Percentiles rank a stretch among this genome's conserved stretches.
These are phyloP conservation scores for Prototheca wickerhamii DNA, from an alignment of 163 green algal species.

Conservation along the genomic window DNA sequence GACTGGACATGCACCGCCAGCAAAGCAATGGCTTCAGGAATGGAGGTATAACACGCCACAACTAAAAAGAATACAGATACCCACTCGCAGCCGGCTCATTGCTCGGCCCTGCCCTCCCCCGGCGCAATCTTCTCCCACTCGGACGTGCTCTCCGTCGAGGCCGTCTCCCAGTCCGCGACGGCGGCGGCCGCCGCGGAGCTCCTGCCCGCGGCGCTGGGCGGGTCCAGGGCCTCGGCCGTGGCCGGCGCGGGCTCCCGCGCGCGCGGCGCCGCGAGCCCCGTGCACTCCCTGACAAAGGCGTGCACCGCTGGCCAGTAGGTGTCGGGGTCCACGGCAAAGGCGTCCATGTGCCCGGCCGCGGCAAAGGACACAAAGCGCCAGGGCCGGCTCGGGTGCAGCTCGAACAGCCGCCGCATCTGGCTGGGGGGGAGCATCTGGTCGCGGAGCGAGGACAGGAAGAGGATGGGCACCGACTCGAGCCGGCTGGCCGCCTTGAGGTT, in stretches of 20 bases:
- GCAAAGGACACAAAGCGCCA: constrained; percentile 17
- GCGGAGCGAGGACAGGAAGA: constrained; percentile 66
- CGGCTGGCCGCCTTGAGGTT: constrained; percentile 38
- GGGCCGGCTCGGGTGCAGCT: constrained; percentile 8
- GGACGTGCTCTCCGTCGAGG: neutral
- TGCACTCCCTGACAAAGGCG: neutral
- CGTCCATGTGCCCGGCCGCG: constrained; percentile 1
- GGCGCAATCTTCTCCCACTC: neutral
- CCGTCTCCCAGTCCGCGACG: neutral
- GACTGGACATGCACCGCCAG: no score
- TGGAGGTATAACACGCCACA: no score
- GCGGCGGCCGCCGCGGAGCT: no score
- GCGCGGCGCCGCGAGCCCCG: no score
- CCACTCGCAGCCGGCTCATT: no score
- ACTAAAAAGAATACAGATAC: no score
- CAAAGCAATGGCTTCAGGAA: no score
- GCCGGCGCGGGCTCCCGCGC: no score
- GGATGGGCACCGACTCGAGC: constrained; percentile 46
- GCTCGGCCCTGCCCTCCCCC: no score
- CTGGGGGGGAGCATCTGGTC: constrained; percentile 73
- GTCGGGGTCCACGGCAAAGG: neutral
- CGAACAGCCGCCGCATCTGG: constrained; percentile 71
- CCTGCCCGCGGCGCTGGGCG: no score
- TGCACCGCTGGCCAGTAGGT: neutral
- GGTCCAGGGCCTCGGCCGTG: no score